Base-by-base conservation (phyloP, 768 basidiomycete genomes). In the Ephemerocybe angulata region DNA sequence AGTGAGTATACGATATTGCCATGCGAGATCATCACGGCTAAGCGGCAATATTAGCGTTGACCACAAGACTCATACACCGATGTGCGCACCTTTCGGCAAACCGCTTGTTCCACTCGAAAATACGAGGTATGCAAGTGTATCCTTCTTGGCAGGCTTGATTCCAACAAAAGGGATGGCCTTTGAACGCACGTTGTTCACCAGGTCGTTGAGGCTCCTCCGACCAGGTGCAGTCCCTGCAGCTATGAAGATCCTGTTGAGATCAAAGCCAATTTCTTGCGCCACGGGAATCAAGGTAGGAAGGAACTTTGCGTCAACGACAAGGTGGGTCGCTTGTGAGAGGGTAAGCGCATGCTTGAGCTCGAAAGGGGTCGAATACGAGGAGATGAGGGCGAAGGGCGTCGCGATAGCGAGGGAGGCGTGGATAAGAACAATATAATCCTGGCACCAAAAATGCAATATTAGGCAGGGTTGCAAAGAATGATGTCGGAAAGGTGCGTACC, bases 91-190 rank as follows among this genome's bases (percentile, higher is more conserved):
- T 79, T 90, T 90, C 0, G 88, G 87, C 3, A 84, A 70, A 0
- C 89, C 88, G 56, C 79, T 89, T 0, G 89, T 90, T 22, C 88
- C 88, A 60, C 88, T 90, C 0, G 88, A 90, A 63, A 88, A 88
- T 0, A 86, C 72, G 3, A 90, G 71, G 64, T 90, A 88, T 1
- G 85, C 88, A 1, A 88, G 68, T 0, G 84, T 86, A 55, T 84
- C 70, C 28, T 70, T 72, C 17, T 59, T 69, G 0, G 80, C 86
- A 0, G 74, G 70, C 38, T 72, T 75, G 29, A 82, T 67, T 1
- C 72, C 70, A 1, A 80, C 62, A 1, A 72, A 63, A 7, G 80
- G 74, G 1, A 79, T 60, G 0, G 70, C 67, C 21, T 70, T 72
- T 11, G 55, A 58, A 38, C 67, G 69, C 25, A 75, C 76, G 10